These are phyloP conservation scores for Vigna angularis DNA, from an alignment of 306 rosid species.

Conservation along the genomic window DNA sequence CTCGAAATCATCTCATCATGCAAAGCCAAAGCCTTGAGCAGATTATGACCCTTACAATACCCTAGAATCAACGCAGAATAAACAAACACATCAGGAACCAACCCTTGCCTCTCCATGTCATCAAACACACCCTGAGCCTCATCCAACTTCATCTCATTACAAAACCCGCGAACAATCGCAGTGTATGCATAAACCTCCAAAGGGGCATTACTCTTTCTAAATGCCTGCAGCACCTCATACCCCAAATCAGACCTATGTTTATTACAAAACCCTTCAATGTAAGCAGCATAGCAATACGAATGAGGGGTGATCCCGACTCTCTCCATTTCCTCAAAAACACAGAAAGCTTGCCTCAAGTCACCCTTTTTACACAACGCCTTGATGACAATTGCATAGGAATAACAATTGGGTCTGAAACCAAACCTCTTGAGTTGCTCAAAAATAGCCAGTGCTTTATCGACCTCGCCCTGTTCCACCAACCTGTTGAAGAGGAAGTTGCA, in stretches of 20 bases:
- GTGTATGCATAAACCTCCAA: too few species aligned
- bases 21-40: slow-evolving; percentile 60
- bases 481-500: slow-evolving; percentile 78
- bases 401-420: slow-evolving; percentile 71
- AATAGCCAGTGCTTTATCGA: slow-evolving; percentile 57
- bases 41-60: slow-evolving; percentile 67
- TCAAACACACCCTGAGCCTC: too few species aligned
- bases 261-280: slow-evolving; percentile 78
- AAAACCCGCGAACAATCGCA: too few species aligned
- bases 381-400: slow-evolving; percentile 72
- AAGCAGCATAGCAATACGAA: slow-evolving; percentile 61
- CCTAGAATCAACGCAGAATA: too few species aligned
- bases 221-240: slow-evolving; percentile 60
- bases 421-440: slow-evolving; percentile 70
- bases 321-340: slow-evolving; percentile 72
- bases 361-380: slow-evolving; percentile 76
- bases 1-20: slow-evolving; percentile 63
- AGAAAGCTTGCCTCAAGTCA: slow-evolving; percentile 53
- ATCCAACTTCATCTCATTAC: too few species aligned
- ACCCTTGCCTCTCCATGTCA: too few species aligned
- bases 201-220: slow-evolving; percentile 50
- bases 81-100: too few species aligned
- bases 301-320: slow-evolving; percentile 55
- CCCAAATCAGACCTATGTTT: slow-evolving; percentile 59
- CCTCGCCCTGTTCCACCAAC: slow-evolving; percentile 55